phyloP scores from a whole-genome alignment of 352 stramenopile species.

The Phytophthora agathidicida region DNA sequence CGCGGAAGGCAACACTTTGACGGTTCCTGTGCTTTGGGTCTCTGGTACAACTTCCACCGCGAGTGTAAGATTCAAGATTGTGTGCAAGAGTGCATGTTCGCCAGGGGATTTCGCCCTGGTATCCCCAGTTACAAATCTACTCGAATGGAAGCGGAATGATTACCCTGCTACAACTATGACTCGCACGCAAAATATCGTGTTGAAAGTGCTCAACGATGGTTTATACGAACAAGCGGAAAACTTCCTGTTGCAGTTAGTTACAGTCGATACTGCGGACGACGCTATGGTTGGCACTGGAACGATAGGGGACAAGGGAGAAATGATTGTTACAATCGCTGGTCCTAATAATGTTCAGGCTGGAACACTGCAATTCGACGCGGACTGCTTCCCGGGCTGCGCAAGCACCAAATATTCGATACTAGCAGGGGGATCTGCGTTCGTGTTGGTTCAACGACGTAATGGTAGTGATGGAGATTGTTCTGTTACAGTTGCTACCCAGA shows the following conservation, averaged over 20 bases:
- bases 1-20: constrained; percentile 40
- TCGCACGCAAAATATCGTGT: constrained; percentile 45
- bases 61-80: constrained; percentile 49
- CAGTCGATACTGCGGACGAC: constrained; percentile 29
- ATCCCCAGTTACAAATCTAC: constrained; percentile 29
- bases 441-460: constrained; percentile 59
- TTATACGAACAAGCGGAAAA: constrained; percentile 59
- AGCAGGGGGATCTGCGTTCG: constrained; percentile 53
- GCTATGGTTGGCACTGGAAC: constrained; percentile 33
- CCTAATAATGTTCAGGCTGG: constrained; percentile 65
- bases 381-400: constrained; percentile 71
- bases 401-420: constrained; percentile 50
- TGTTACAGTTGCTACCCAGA: constrained; percentile 47
- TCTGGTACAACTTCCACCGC: constrained; percentile 54
- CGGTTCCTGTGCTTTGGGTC: constrained; percentile 66
- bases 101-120: constrained; percentile 50
- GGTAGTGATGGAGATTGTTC: constrained; percentile 55
- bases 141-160: constrained; percentile 54
- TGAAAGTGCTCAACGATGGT: constrained; percentile 51
- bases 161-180: constrained; percentile 3
- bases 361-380: constrained; percentile 61
- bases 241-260: constrained; percentile 50
- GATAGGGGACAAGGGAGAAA: constrained; percentile 48
- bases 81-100: constrained; percentile 50
- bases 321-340: constrained; percentile 59